Base-by-base conservation (phyloP, 306 rosid species). In the Benincasa hispida region DNA sequence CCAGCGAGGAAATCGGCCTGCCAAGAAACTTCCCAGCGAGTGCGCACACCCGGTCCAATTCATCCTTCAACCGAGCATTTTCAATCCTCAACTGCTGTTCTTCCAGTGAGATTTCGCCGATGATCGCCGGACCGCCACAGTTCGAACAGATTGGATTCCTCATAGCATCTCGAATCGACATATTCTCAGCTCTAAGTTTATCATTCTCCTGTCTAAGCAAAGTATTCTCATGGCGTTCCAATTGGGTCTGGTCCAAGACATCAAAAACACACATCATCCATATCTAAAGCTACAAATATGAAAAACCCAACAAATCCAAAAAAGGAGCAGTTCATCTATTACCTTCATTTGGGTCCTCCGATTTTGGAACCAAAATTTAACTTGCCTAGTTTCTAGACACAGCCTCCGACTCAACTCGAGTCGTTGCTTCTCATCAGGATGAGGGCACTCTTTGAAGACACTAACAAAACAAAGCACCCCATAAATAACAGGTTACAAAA, bases 331-430 rank as follows among this genome's bases (percentile, higher is more conserved):
- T 63, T 34, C 32, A 6, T 21, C n/a, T 13, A 32, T 17, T 76
- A 94, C 99, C 93, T 95, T 95, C 99, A 95, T 92, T 58, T 95
- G 99, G 60, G 99, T 95, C 50, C 99, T 87, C 54, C 99, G 88
- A 89, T 95, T 95, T 86, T 95, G 99, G 89, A 95, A 95, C 99
- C 99, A 95, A 78, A 95, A 95, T 74, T 95, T 95, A 53, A 95
- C 99, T 59, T 95, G 99, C 39, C 99, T 86, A 1, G 99, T 95
- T 86, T 95, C 99, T 83, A 95, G 84, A 68, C 84, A 79, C 45
- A 95, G 90, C 82, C 97, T 85, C 54, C 72, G 81, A 81, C 99
- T 95, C 3, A 95, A 93, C 84, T 95, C 99, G 50, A 90, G 56
- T 21, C 99, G 85, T 83, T 95, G 99, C 50, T 95, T 95, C 90